Evolutionary conservation across 305 asterid species (phyloP).

Genomic region (Fraxinus xanthoxyloides): DNA sequence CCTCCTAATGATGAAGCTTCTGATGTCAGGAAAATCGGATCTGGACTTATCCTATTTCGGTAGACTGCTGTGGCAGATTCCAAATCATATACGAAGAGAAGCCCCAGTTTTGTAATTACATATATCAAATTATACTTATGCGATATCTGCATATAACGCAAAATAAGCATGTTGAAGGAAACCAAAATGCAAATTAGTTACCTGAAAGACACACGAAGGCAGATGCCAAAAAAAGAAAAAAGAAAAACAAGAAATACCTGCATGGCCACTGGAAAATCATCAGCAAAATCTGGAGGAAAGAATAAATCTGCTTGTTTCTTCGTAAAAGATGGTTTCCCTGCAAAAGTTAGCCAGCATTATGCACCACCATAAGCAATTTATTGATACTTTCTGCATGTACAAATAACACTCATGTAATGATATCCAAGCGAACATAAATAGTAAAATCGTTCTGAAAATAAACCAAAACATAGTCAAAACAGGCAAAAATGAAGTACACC

Average conservation of each 20-base stretch:
- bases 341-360: conserved; percentile 11
- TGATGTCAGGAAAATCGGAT: conserved; percentile 88
- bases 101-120: conserved; percentile 53
- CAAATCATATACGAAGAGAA: conserved; percentile 39
- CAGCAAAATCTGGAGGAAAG: conserved; percentile 88
- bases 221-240: neutral
- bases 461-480: conserved; percentile 6
- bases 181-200: conserved; percentile 9
- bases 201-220: neutral
- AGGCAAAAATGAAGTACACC: conserved; percentile 36
- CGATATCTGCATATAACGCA: conserved; percentile 34
- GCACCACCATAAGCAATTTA: conserved; percentile 10
- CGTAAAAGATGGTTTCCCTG: conserved; percentile 78
- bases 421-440: neutral
- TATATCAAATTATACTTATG: conserved; percentile 42
- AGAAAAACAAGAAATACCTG: conserved; percentile 14
- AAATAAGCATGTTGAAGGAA: neutral
- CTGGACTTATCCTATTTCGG: conserved; percentile 97
- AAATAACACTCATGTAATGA: neutral
- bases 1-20: conserved; percentile 97
- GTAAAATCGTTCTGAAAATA: neutral
- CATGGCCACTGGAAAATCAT: conserved; percentile 58
- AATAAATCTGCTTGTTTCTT: conserved; percentile 88
- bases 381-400: neutral
- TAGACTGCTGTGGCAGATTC: conserved; percentile 93